Conservation (phyloP, 345 rosid genomes). For the Acer saccharum region DNA sequence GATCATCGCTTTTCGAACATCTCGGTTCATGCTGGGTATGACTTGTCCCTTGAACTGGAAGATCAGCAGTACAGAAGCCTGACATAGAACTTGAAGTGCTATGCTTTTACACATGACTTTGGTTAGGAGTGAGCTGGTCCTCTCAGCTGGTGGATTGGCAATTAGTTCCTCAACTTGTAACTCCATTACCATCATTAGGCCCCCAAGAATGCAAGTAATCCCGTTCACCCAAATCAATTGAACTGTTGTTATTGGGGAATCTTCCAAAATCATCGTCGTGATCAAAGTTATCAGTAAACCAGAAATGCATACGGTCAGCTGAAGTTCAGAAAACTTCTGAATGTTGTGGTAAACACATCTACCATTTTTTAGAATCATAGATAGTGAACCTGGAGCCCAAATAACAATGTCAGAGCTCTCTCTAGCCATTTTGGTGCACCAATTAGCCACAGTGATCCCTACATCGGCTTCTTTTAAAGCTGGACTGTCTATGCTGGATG, state of each 20-base stretch:
- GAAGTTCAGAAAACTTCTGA: conserved; percentile 32
- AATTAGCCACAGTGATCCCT: conserved; percentile 7
- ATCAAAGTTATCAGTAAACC: conserved; percentile 25
- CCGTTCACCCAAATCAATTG: conserved; percentile 26
- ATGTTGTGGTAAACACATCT: conserved; percentile 28
- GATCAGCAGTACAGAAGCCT: conserved; percentile 15
- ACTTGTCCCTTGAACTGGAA: conserved; percentile 16
- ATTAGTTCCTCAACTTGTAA: background rate
- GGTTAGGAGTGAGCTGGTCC: conserved; percentile 15
- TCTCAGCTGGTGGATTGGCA: conserved; percentile 1
- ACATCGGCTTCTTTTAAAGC: conserved; percentile 28
- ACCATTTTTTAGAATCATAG: conserved; percentile 3
- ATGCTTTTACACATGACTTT: conserved; percentile 17
- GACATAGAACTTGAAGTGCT: conserved; percentile 21
- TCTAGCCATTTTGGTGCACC: conserved; percentile 15
- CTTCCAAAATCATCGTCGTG: conserved; percentile 16
- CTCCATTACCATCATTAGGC: conserved; percentile 27
- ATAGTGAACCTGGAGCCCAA: conserved; percentile 1
- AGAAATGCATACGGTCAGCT: conserved; percentile 25
- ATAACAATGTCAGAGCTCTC: conserved; percentile 23
- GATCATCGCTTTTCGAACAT: conserved; percentile 15
- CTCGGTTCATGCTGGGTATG: conserved; percentile 8
- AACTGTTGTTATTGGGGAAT: conserved; percentile 25
- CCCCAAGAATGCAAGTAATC: conserved; percentile 16
- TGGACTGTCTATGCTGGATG: conserved; percentile 16